A percentile compares a stretch with the other conserved stretches of the same genome.
Evolutionary conservation across 352 stramenopile genomes (phyloP).

Genomic region (Phytopythium boreale): DNA sequence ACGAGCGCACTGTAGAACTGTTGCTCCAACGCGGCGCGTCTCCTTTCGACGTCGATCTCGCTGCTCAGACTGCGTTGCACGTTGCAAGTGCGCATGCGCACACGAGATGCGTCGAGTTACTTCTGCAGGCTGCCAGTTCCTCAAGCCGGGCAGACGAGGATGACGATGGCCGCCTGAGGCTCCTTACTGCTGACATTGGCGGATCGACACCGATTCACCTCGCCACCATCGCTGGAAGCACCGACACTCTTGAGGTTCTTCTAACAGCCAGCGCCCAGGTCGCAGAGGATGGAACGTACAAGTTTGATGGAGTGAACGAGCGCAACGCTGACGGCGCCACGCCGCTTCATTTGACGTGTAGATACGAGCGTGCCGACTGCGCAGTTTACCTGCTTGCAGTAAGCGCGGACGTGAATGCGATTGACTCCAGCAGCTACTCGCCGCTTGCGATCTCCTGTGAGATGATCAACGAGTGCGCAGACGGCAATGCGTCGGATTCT

Average conservation of each 20-base stretch:
- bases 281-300: conserved; percentile 25
- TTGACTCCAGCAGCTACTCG: conserved; percentile 26
- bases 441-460: conserved; percentile 48
- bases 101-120: conserved; percentile 48
- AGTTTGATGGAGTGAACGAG: conserved; percentile 51
- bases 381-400: conserved; percentile 62
- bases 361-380: conserved; percentile 32
- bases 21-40: conserved; percentile 38
- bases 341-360: conserved; percentile 58
- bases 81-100: conserved; percentile 48
- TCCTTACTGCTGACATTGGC: conserved; percentile 13
- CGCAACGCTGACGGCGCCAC: conserved; percentile 44
- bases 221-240: conserved; percentile 27
- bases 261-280: conserved; percentile 51
- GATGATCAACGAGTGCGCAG: conserved; percentile 32
- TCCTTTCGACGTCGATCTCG: conserved; percentile 32
- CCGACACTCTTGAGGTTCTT: conserved; percentile 42
- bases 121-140: conserved; percentile 19
- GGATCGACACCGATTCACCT: conserved; percentile 32
- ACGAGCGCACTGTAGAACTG: conserved; percentile 43
- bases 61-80: conserved; percentile 52
- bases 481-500: conserved; percentile 14
- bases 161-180: not conserved
- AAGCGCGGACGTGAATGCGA: conserved; percentile 37
- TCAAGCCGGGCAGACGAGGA: not conserved